Evolutionary conservation across 345 rosid genomes (phyloP).

Genomic region (Arabis hirsuta): DNA sequence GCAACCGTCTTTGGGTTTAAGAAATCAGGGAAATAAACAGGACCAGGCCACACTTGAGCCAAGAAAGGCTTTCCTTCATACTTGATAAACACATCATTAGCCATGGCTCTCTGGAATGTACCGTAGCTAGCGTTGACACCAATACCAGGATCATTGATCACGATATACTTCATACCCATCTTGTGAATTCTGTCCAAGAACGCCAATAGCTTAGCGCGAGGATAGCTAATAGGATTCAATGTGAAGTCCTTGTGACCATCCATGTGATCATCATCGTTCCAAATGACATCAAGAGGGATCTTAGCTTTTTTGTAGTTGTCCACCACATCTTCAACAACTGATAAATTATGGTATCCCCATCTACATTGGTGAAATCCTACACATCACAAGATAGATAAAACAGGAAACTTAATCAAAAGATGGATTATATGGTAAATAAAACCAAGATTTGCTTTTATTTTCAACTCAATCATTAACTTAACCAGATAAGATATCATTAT

Average conservation of each 20-base stretch:
- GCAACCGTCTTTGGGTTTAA: constrained; percentile 87
- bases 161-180: constrained; percentile 92
- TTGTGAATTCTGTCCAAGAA: constrained; percentile 83
- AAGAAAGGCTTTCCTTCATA: constrained; percentile 79
- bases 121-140: constrained; percentile 82
- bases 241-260: constrained; percentile 95
- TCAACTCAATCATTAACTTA: neutral
- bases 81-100: constrained; percentile 89
- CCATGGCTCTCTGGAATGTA: constrained; percentile 74
- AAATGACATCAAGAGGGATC: constrained; percentile 93
- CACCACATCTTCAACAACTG: constrained; percentile 95
- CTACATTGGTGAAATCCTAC: constrained; percentile 97
- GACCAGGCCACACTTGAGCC: constrained; percentile 99
- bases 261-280: constrained; percentile 99
- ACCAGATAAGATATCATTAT: too few relatives aligned
- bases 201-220: constrained; percentile 78
- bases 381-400: constrained; percentile 27
- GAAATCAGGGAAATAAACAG: constrained; percentile 94
- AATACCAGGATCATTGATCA: constrained; percentile 79
- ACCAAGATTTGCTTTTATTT: neutral
- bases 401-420: neutral
- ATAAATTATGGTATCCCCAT: constrained; percentile 96
- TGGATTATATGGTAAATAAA: too few relatives aligned
- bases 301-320: constrained; percentile 77
- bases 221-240: constrained; percentile 61